Evolutionary conservation across 2,329 filamentous ascomycete genomes (phyloP).

Genomic region (Aspergillus latus): DNA sequence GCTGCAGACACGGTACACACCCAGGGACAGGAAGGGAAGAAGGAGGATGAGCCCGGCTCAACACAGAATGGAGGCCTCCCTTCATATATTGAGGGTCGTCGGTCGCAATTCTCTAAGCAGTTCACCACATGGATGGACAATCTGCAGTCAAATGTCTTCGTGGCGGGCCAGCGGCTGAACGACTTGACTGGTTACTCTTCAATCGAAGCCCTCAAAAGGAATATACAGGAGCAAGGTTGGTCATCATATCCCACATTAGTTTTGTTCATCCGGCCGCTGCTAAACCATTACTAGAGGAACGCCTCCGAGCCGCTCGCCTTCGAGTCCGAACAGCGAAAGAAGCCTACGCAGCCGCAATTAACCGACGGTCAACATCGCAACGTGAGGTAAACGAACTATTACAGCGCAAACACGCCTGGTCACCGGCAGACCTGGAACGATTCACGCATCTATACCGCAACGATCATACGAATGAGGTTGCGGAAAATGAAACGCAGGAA

Average conservation of each 20-base stretch:
- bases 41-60: neutral
- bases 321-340: conserved; percentile 70
- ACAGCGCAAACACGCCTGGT: conserved; percentile 92
- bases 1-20: conserved; percentile 18
- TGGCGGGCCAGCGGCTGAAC: conserved; percentile 85
- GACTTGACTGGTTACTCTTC: conserved; percentile 90
- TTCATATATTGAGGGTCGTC: conserved; percentile 44
- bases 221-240: conserved; percentile 68
- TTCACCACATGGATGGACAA: conserved; percentile 82
- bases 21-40: conserved; percentile 14
- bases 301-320: conserved; percentile 56
- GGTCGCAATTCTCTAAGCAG: conserved; percentile 59
- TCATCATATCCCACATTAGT: neutral
- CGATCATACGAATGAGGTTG: conserved; percentile 90
- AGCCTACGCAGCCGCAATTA: conserved; percentile 78
- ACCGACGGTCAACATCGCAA: conserved; percentile 81
- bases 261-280: neutral
- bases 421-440: conserved; percentile 79
- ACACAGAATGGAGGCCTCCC: conserved; percentile 29
- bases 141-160: conserved; percentile 78
- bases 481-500: conserved; percentile 70
- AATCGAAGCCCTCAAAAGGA: conserved; percentile 79
- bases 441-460: conserved; percentile 91
- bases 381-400: conserved; percentile 93
- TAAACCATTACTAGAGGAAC: conserved; percentile 42